Evolutionary conservation across 768 basidiomycete species (phyloP).

Genomic region (Collybia sp.): DNA sequence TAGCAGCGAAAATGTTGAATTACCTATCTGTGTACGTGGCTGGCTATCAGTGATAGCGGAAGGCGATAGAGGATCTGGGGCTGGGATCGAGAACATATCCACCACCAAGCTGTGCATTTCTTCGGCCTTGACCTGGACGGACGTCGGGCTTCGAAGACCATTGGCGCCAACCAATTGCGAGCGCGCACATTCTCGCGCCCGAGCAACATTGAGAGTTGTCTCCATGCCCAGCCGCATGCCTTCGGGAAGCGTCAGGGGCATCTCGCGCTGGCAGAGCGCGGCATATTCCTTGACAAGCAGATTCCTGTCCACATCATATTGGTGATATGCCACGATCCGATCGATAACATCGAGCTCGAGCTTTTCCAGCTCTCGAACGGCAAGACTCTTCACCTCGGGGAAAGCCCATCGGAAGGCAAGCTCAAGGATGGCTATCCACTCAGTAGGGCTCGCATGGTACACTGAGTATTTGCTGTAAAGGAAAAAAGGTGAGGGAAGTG

Average conservation of each 20-base stretch:
- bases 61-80: not conserved
- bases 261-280: conserved; percentile 43
- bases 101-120: conserved; percentile 31
- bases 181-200: conserved; percentile 46
- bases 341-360: conserved; percentile 20
- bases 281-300: conserved; percentile 51
- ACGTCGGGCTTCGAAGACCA: conserved; percentile 30
- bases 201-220: conserved; percentile 45
- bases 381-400: conserved; percentile 48
- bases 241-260: conserved; percentile 49
- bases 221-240: conserved; percentile 53
- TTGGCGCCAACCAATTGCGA: conserved; percentile 19
- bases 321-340: conserved; percentile 47
- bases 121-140: conserved; percentile 21
- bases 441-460: conserved; percentile 42
- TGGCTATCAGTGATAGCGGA: too few species aligned
- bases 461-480: conserved; percentile 48
- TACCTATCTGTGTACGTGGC: too few species aligned
- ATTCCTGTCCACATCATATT: conserved; percentile 39
- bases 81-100: conserved; percentile 23
- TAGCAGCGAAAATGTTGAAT: too few species aligned
- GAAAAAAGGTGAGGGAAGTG: not conserved
- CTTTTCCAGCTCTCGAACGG: conserved; percentile 31
- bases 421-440: conserved; percentile 56
- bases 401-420: conserved; percentile 59